phyloP scores from a whole-genome alignment of 495 filamentous ascomycete species.

The Penicillium taxi region DNA sequence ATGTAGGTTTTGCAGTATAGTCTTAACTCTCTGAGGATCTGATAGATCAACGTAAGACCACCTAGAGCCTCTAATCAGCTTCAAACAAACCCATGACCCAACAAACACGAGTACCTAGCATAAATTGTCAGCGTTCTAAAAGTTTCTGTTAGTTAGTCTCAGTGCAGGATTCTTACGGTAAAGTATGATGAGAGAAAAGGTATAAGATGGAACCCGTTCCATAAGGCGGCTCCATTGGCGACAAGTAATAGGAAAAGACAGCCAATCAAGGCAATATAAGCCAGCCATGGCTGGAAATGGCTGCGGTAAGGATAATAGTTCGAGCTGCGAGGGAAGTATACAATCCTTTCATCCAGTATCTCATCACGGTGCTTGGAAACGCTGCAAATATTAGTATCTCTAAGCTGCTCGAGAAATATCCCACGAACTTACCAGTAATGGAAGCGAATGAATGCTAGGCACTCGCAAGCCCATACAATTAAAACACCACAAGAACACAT shows the following conservation, averaged over 20 bases:
- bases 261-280: constrained; percentile 28
- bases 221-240: constrained; percentile 32
- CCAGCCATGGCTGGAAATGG: constrained; percentile 34
- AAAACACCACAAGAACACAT: constrained; percentile 33
- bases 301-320: constrained; percentile 37
- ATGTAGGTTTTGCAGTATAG: constrained; percentile 5
- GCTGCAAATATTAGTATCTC: no score
- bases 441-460: constrained; percentile 38
- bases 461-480: constrained; percentile 39
- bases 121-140: no score
- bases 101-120: no score
- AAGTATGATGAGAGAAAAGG: neutral
- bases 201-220: constrained; percentile 12
- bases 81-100: constrained; percentile 9
- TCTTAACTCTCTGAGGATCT: constrained; percentile 6
- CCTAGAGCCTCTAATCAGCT: constrained; percentile 3
- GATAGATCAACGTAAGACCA: constrained; percentile 11
- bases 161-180: no score
- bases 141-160: no score
- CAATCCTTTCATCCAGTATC: constrained; percentile 11
- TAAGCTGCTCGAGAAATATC: no score
- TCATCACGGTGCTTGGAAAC: no score
- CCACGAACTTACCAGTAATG: constrained; percentile 24
- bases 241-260: constrained; percentile 33
- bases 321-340: no score